Evolutionary conservation across 2,329 filamentous ascomycete species (phyloP).

Genomic region (Nectriaceae sp.): DNA sequence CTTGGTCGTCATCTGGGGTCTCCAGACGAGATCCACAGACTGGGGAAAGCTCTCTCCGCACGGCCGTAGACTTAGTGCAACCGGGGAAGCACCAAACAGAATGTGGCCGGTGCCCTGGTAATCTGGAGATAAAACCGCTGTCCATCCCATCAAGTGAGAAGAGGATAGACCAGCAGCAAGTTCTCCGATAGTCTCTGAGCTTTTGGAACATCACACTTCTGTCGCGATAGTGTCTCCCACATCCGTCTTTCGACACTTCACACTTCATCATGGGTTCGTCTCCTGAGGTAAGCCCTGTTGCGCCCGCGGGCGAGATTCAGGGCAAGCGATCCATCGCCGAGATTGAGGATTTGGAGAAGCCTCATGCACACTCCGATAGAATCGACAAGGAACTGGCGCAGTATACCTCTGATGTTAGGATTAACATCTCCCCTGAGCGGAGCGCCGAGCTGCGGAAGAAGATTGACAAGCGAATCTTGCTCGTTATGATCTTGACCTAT

Average conservation of each 20-base stretch:
- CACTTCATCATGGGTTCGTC: slow-evolving; percentile 32
- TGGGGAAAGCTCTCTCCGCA: slow-evolving; percentile 9
- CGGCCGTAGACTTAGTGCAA: not conserved
- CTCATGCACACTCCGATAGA: slow-evolving; percentile 45
- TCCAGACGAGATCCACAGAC: no score
- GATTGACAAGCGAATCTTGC: slow-evolving; percentile 68
- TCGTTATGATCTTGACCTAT: slow-evolving; percentile 73
- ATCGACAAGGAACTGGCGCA: slow-evolving; percentile 69
- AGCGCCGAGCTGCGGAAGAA: slow-evolving; percentile 61
- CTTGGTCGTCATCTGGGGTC: not conserved
- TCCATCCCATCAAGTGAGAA: not conserved
- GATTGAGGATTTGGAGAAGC: slow-evolving; percentile 42
- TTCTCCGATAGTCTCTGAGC: no score
- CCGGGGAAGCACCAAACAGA: not conserved
- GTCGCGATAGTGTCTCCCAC: not conserved
- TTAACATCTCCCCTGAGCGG: slow-evolving; percentile 61
- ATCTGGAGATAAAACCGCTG: slow-evolving; percentile 9
- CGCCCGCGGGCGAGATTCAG: slow-evolving; percentile 1
- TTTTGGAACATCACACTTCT: no score
- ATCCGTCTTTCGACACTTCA: not conserved
- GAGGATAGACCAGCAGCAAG: no score
- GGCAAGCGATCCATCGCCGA: slow-evolving; percentile 24
- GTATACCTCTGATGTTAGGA: slow-evolving; percentile 58
- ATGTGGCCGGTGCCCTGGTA: not conserved
- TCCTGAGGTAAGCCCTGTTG: slow-evolving; percentile 45